Evolutionary conservation across 108 stramenopile genomes (phyloP), one percentile per base, ranked within the genome.

Genomic region (Parietichytrium sp.): DNA sequence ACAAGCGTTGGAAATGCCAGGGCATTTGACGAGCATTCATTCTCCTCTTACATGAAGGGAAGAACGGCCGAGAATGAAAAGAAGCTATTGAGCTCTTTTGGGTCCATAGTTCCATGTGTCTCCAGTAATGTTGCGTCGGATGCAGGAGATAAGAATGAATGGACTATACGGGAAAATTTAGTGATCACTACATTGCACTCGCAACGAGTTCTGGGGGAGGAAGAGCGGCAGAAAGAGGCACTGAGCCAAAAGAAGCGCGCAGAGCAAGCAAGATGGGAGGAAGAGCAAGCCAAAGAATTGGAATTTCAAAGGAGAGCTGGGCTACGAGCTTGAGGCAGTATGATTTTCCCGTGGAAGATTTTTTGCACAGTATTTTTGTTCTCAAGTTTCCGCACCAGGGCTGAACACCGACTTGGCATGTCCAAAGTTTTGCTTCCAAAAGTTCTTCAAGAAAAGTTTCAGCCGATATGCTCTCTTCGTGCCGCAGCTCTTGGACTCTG

Each of bases 221-320:
- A 45, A 25, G 38, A 42, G 15, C 61, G 61, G 38, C 13, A 7
- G 12, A 42, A 72, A 38, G 15, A 33, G 10, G 61, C 36, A 16
- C 25, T 15, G 10, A 6, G 10, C 6, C 33, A 25, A n/a, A 72
- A 72, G 61, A 72, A 72, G 61, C 61, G 45, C 38, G 42, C 42
- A 15, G 61, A 72, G 61, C 29, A 45, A 36, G 61, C 36, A 42
- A 10, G 61, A 10, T 72, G 61, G 61, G 38, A 72, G 33, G n/a
- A 25, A 6, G 61, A 72, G 25, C 36, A 45, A 42, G 12, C 36
- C 23, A 42, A 72, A 42, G 61, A 72, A 20, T 42, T 72, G 23
- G 61, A 72, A 6, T 72, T 25, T 25, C 61, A 72, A 20, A 16
- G 61, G 10, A 33, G 61, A 47, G 10, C 61, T 23, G 61, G 61